A percentile compares a stretch with the other conserved stretches of the same genome.
phyloP scores from a whole-genome alignment of 768 basidiomycete species.

The Tephrocybe sp. region DNA sequence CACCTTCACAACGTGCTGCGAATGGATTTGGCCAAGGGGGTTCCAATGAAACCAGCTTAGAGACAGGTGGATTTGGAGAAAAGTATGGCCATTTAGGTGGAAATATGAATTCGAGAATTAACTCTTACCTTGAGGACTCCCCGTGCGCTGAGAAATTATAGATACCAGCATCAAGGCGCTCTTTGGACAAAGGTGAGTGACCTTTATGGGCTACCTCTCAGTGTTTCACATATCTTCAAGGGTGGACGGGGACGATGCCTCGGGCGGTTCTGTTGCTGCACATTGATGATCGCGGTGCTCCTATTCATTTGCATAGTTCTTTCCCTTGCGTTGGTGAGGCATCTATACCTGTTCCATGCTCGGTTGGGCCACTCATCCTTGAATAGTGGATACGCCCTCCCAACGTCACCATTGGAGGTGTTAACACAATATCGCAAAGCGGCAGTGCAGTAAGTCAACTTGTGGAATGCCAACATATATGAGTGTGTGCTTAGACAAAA shows the following conservation, averaged over 20 bases:
- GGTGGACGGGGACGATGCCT: slow-evolving; percentile 61
- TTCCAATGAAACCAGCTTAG: slow-evolving; percentile 11
- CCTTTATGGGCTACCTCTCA: slow-evolving; percentile 2
- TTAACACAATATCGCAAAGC: slow-evolving; percentile 35
- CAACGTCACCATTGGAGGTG: slow-evolving; percentile 55
- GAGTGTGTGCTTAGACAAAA: neutral
- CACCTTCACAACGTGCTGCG: slow-evolving; percentile 19
- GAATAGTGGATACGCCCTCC: slow-evolving; percentile 79
- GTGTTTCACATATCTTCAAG: slow-evolving; percentile 28
- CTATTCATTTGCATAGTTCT: slow-evolving; percentile 66
- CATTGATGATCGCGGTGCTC: slow-evolving; percentile 63
- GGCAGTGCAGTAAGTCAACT: slow-evolving; percentile 52
- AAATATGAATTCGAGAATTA: neutral
- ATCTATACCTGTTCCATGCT: neutral
- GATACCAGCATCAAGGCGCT: slow-evolving; percentile 58
- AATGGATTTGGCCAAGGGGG: slow-evolving; percentile 8
- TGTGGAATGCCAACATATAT: too few relatives aligned
- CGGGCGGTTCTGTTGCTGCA: slow-evolving; percentile 77
- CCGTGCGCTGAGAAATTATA: slow-evolving; percentile 49
- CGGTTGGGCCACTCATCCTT: neutral
- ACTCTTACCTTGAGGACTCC: slow-evolving; percentile 27
- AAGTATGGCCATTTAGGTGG: too few relatives aligned
- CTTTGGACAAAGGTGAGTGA: slow-evolving; percentile 64
- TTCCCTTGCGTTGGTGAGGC: slow-evolving; percentile 64
- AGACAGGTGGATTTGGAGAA: slow-evolving; percentile 5